phyloP scores from a whole-genome alignment of 768 basidiomycete genomes.

The Omphalotus guepiniiformis region DNA sequence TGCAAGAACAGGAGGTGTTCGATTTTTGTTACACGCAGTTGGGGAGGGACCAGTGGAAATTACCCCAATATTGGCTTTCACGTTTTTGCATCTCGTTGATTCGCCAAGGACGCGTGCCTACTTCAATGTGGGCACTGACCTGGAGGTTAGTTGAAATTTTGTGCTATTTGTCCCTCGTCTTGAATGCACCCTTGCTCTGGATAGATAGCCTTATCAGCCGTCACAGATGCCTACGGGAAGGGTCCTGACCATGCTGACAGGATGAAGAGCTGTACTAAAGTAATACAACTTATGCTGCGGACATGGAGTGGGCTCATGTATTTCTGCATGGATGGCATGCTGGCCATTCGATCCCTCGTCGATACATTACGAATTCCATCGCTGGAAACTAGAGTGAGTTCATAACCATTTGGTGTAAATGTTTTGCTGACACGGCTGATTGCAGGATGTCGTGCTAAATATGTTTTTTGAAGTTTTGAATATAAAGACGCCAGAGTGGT shows the following conservation, averaged over 20 bases:
- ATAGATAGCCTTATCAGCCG: conserved; percentile 80
- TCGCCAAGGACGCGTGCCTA: conserved; percentile 77
- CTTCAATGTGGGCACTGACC: conserved; percentile 75
- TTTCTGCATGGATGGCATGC: conserved; percentile 85
- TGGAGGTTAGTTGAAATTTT: conserved; percentile 59
- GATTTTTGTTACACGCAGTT: conserved; percentile 79
- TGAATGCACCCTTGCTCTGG: not conserved
- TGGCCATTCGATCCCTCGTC: conserved; percentile 79
- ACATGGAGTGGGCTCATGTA: conserved; percentile 97
- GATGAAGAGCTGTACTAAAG: conserved; percentile 71
- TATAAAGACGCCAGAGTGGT: conserved; percentile 91
- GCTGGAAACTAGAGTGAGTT: conserved; percentile 72
- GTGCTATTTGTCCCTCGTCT: not conserved
- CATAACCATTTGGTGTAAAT: not conserved
- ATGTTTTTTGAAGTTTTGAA: conserved; percentile 93
- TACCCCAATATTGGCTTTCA: conserved; percentile 69
- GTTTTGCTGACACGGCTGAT: conserved; percentile 1
- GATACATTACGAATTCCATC: conserved; percentile 87
- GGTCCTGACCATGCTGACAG: conserved; percentile 73
- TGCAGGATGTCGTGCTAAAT: conserved; percentile 86
- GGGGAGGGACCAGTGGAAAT: conserved; percentile 89
- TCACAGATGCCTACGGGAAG: conserved; percentile 92
- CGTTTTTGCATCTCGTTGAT: conserved; percentile 82
- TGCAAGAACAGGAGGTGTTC: conserved; percentile 75
- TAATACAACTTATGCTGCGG: conserved; percentile 79